Percentiles rank a stretch among this genome's conserved stretches.
These are phyloP conservation scores for Golubevia sp. DNA, from an alignment of 1,284 basidiomycete species.

Conservation along the genomic window DNA sequence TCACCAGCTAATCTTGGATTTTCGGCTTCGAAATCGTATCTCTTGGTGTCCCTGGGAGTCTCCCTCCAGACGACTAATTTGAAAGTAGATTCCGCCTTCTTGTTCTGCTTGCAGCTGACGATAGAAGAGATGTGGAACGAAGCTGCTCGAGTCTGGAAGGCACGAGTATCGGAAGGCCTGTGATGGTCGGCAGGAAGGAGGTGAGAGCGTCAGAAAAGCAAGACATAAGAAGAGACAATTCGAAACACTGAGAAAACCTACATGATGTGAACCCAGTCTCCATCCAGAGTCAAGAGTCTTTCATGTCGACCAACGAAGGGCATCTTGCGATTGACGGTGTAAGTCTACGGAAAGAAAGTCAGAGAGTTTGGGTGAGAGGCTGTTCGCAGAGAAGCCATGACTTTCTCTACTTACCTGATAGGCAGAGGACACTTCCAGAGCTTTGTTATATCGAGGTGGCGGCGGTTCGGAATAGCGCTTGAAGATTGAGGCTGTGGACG, in stretches of 20 bases:
- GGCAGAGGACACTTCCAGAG: slow-evolving; percentile 62
- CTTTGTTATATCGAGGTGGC: slow-evolving; percentile 65
- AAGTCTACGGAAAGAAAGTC: slow-evolving; percentile 69
- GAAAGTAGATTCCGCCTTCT: slow-evolving; percentile 80
- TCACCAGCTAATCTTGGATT: slow-evolving; percentile 76
- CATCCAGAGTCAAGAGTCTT: slow-evolving; percentile 88
- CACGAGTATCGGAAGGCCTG: slow-evolving; percentile 31
- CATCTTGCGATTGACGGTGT: slow-evolving; percentile 93
- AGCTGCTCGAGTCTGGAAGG: slow-evolving; percentile 67
- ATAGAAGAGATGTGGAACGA: slow-evolving; percentile 91
- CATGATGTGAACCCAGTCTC: slow-evolving; percentile 82
- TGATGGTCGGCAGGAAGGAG: too few species aligned
- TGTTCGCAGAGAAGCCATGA: slow-evolving; percentile 6
- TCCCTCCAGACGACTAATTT: slow-evolving; percentile 78
- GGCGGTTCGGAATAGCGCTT: slow-evolving; percentile 79
- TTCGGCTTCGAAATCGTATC: slow-evolving; percentile 97
- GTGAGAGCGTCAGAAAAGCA: neutral
- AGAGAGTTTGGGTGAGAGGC: slow-evolving; percentile 7
- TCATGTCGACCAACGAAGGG: slow-evolving; percentile 83
- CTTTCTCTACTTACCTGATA: slow-evolving; percentile 70
- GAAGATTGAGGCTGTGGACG: slow-evolving; percentile 79
- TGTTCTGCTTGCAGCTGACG: slow-evolving; percentile 78
- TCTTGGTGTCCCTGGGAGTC: slow-evolving; percentile 71
- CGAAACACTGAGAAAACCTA: slow-evolving; percentile 63
- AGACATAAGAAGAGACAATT: neutral